phyloP scores from a whole-genome alignment of 1,284 basidiomycete species.

The Chondrostereum purpureum region DNA sequence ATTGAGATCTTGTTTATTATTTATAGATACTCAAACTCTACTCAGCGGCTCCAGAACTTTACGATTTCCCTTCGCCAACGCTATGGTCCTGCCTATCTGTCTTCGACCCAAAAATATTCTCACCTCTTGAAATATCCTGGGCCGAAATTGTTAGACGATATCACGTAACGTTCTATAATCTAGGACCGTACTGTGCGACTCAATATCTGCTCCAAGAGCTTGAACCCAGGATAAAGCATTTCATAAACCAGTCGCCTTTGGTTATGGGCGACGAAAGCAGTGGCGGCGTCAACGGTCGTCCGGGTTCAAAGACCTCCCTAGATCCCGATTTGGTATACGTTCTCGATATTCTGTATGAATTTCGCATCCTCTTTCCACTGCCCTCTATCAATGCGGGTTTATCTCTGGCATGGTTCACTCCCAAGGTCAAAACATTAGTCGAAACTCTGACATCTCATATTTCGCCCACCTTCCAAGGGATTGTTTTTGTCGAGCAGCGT shows the following conservation, averaged over 20 bases:
- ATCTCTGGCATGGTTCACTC: constrained; percentile 57
- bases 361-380: constrained; percentile 32
- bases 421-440: constrained; percentile 60
- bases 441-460: constrained; percentile 53
- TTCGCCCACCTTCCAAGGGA: constrained; percentile 60
- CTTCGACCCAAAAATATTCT: constrained; percentile 33
- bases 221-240: constrained; percentile 37
- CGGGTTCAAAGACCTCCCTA: background rate
- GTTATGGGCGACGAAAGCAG: background rate
- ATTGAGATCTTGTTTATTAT: background rate
- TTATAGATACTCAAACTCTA: constrained; percentile 54
- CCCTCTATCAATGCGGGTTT: constrained; percentile 33
- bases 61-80: constrained; percentile 47
- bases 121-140: constrained; percentile 43
- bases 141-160: constrained; percentile 53
- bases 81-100: constrained; percentile 50
- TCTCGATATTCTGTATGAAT: constrained; percentile 44
- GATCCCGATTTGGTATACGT: constrained; percentile 26
- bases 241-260: constrained; percentile 11
- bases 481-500: constrained; percentile 79
- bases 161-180: constrained; percentile 41
- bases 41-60: constrained; percentile 38
- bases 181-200: constrained; percentile 40
- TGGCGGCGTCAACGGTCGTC: too few relatives aligned
- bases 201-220: constrained; percentile 57